phyloP scores from a whole-genome alignment of 768 basidiomycete genomes.

The Agaricus sinodeliciosus region DNA sequence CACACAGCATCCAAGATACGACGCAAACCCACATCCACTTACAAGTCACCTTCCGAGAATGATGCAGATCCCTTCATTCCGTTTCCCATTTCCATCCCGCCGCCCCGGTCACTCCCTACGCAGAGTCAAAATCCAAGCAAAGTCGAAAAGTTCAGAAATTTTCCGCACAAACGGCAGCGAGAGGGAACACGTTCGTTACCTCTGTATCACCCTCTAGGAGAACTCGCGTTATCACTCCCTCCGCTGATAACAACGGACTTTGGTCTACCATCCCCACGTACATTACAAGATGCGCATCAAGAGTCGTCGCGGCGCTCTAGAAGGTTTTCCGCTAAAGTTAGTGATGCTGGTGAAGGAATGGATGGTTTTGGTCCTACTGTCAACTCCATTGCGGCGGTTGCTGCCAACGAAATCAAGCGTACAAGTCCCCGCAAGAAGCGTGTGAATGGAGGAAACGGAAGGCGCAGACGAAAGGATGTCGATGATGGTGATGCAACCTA shows the following conservation, averaged over 20 bases:
- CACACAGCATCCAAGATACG: conserved; percentile 22
- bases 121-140: background rate
- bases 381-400: conserved; percentile 26
- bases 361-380: conserved; percentile 17
- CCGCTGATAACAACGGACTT: conserved; percentile 51
- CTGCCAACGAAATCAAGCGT: conserved; percentile 26
- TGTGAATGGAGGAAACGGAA: conserved; percentile 36
- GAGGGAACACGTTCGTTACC: conserved; percentile 33
- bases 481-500: conserved; percentile 65
- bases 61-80: conserved; percentile 19
- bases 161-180: conserved; percentile 17
- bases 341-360: conserved; percentile 37
- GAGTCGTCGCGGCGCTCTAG: conserved; percentile 40
- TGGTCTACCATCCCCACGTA: conserved; percentile 46
- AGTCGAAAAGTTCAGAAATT: background rate
- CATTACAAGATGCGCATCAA: conserved; percentile 33
- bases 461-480: conserved; percentile 51
- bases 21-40: conserved; percentile 52
- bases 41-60: conserved; percentile 45
- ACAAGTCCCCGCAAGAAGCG: conserved; percentile 47
- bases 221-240: conserved; percentile 58
- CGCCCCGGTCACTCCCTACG: background rate
- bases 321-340: conserved; percentile 40
- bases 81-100: conserved; percentile 5
- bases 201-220: conserved; percentile 62